Conservation (phyloP, 495 filamentous ascomycete genomes). For the Hypoxylon perforatum region DNA sequence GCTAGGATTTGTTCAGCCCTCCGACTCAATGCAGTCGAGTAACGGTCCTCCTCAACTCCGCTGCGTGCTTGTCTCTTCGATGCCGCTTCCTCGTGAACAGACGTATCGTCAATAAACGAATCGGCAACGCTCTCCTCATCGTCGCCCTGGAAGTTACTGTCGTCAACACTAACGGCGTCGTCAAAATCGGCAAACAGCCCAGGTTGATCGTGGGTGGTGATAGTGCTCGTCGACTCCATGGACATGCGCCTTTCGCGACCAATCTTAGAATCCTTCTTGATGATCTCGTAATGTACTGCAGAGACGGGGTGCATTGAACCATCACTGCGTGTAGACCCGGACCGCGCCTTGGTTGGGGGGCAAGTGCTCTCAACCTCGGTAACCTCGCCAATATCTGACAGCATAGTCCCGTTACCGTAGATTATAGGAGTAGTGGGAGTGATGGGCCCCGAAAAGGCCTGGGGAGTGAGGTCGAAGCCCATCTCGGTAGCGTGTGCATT, state of each 20-base stretch:
- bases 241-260: slow-evolving; percentile 55
- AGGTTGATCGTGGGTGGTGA: slow-evolving; percentile 58
- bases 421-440: slow-evolving; percentile 68
- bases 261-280: slow-evolving; percentile 52
- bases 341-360: slow-evolving; percentile 37
- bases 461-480: slow-evolving; percentile 49
- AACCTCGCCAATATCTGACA: slow-evolving; percentile 81
- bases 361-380: slow-evolving; percentile 67
- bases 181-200: slow-evolving; percentile 65
- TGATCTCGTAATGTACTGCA: slow-evolving; percentile 41
- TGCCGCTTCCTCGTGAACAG: slow-evolving; percentile 27
- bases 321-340: slow-evolving; percentile 37
- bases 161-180: slow-evolving; percentile 65
- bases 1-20: slow-evolving; percentile 88
- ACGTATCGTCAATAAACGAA: slow-evolving; percentile 56
- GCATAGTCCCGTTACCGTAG: slow-evolving; percentile 69
- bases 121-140: slow-evolving; percentile 69
- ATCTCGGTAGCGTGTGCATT: slow-evolving; percentile 48
- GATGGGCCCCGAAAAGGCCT: slow-evolving; percentile 61
- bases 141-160: slow-evolving; percentile 68
- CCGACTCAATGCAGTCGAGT: slow-evolving; percentile 80
- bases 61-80: slow-evolving; percentile 20
- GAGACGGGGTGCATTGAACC: slow-evolving; percentile 33
- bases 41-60: slow-evolving; percentile 40
- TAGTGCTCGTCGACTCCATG: slow-evolving; percentile 62